Evolutionary conservation across 345 rosid genomes (phyloP), one percentile per base, ranked within the genome.

Genomic region (Salix dunnii): DNA sequence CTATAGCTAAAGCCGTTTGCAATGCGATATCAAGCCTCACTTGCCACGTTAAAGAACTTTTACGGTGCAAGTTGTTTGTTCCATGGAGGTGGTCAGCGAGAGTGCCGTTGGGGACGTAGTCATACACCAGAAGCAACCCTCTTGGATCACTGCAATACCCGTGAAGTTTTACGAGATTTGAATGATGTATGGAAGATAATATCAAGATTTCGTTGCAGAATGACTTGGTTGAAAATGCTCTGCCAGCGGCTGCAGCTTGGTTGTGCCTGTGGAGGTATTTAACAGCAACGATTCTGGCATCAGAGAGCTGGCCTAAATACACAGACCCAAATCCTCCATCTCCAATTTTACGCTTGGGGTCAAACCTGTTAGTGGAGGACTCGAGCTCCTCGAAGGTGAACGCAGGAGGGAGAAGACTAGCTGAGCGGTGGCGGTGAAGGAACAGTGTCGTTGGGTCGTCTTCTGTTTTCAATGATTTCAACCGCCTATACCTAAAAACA

Each of bases 141-240:
- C 99, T 89, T 42, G 97, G 97, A 76, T 95, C 99, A 77, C 92
- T 87, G 90, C 99, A 95, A 68, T 95, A 95, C 6, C 99, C 99
- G 62, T 95, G 97, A 67, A 95, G 92, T 82, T 83, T 93, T 7
- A 95, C 99, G 13, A 95, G 92, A 79, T 93, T 92, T 2, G 92
- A 96, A 43, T 95, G 97, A 46, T 89, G 63, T 35, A 95, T 90
- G 0, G 97, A 91, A 3, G 97, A 95, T 25, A 95, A 89, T 20
- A 95, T 95, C 68, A 95, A 62, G 77, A 95, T 95, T 84, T 95
- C 97, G 31, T 95, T 95, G 76, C 99, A 95, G 78, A 95, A 95
- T 0, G 93, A 93, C 58, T 90, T 95, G 75, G 88, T 79, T 0
- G 91, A 88, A 76, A 91, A 81, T 4, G 96, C 90, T 66, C 81